These are phyloP conservation scores for Hymenoscyphus albidus DNA, from an alignment of 2,329 filamentous ascomycete species.

Conservation along the genomic window DNA sequence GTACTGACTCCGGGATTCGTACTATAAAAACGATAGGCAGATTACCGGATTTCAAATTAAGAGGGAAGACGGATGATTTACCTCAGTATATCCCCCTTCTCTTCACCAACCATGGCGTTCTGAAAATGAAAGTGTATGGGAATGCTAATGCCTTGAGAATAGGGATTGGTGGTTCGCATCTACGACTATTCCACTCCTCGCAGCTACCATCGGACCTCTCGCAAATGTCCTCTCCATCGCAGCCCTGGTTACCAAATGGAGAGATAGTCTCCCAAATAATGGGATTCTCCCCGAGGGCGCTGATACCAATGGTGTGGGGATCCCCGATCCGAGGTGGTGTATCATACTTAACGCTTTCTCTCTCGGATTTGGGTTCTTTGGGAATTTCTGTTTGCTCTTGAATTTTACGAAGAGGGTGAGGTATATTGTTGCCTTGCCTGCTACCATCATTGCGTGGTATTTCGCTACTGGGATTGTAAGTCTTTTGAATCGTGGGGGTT, in stretches of 20 bases:
- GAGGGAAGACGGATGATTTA: conserved; percentile 35
- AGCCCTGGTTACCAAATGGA: conserved; percentile 62
- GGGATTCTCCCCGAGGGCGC: conserved; percentile 41
- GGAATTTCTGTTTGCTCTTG: conserved; percentile 63
- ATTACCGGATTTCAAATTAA: conserved; percentile 27
- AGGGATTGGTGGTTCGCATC: conserved; percentile 41
- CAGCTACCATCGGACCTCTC: conserved; percentile 66
- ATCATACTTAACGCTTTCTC: conserved; percentile 62
- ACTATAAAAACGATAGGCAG: conserved; percentile 28
- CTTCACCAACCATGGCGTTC: not conserved
- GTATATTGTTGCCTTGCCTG: conserved; percentile 64
- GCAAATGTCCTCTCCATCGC: conserved; percentile 67
- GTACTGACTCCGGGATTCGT: conserved; percentile 9
- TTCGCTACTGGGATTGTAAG: conserved; percentile 55
- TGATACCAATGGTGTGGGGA: conserved; percentile 50
- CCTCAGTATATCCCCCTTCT: conserved; percentile 30
- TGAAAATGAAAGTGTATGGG: not conserved
- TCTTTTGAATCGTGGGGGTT: conserved; percentile 47
- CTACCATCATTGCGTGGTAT: conserved; percentile 65
- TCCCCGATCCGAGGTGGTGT: conserved; percentile 58
- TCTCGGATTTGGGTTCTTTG: conserved; percentile 59
- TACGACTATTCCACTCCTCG: conserved; percentile 53
- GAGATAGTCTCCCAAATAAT: conserved; percentile 45
- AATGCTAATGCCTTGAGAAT: not conserved
- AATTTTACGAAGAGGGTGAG: conserved; percentile 65